A percentile compares a stretch with the other conserved stretches of the same genome.
These are phyloP conservation scores for Aspergillus bombycis DNA, from an alignment of 2,329 filamentous ascomycete species.

Conservation along the genomic window DNA sequence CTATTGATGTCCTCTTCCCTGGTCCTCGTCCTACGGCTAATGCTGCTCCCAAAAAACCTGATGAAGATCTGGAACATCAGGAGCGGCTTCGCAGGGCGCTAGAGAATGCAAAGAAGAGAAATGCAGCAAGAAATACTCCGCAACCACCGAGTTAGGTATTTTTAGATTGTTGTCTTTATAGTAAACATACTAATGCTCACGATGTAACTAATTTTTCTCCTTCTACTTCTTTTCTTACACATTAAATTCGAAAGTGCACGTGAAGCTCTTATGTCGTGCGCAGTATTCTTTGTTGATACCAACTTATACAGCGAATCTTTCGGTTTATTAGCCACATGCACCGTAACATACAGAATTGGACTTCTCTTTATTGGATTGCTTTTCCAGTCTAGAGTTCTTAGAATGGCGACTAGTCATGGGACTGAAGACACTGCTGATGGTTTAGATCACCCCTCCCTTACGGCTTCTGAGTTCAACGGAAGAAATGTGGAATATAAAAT, in stretches of 20 bases:
- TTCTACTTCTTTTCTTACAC: background rate
- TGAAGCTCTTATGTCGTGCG: background rate
- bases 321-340: too few species aligned
- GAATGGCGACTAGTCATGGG: background rate
- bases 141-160: constrained; percentile 8
- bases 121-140: constrained; percentile 42
- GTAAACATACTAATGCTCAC: constrained; percentile 14
- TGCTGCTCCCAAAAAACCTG: constrained; percentile 18
- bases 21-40: constrained; percentile 30
- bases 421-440: background rate
- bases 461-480: background rate
- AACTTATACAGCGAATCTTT: too few species aligned
- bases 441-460: background rate
- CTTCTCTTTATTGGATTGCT: background rate
- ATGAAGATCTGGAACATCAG: constrained; percentile 48
- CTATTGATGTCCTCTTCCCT: constrained; percentile 24
- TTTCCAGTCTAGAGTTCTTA: background rate
- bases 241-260: background rate
- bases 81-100: constrained; percentile 53
- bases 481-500: background rate
- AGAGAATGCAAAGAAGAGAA: constrained; percentile 58
- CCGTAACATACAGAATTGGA: too few species aligned
- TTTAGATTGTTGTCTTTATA: background rate
- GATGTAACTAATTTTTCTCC: constrained; percentile 26
- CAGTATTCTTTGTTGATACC: background rate